phyloP scores from a whole-genome alignment of 805 yeast species.

The Candida rishiriensis region DNA sequence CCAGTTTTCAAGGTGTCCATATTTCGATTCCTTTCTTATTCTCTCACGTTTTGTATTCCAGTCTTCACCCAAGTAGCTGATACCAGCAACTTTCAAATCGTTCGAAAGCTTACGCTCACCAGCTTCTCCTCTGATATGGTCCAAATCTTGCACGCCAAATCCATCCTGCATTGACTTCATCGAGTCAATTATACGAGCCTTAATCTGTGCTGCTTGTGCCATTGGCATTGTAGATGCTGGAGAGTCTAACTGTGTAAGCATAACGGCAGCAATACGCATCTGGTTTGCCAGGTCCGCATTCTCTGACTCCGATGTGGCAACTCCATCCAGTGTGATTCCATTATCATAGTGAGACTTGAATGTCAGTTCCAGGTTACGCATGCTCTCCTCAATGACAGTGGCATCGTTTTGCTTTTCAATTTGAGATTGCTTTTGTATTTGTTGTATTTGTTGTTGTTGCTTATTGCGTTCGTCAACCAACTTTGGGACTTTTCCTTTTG shows the following conservation, averaged over 20 bases:
- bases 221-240: constrained; percentile 44
- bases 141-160: constrained; percentile 48
- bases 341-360: constrained; percentile 24
- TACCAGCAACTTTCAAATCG: constrained; percentile 82
- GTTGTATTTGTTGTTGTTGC: neutral
- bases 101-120: constrained; percentile 92
- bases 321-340: constrained; percentile 20
- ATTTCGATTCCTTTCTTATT: constrained; percentile 71
- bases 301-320: constrained; percentile 19
- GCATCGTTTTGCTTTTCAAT: constrained; percentile 2
- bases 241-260: constrained; percentile 84
- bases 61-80: constrained; percentile 79
- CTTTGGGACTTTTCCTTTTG: constrained; percentile 11
- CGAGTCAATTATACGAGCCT: constrained; percentile 62
- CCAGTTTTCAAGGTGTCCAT: constrained; percentile 89
- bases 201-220: constrained; percentile 60
- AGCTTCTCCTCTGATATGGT: constrained; percentile 59
- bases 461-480: neutral
- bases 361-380: constrained; percentile 22
- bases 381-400: constrained; percentile 14
- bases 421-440: neutral
- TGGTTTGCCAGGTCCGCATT: constrained; percentile 71
- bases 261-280: constrained; percentile 93
- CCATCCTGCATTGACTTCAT: constrained; percentile 76
- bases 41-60: constrained; percentile 82